Base-by-base conservation (phyloP, 495 filamentous ascomycete genomes). In the Aspergillus nidulans region DNA sequence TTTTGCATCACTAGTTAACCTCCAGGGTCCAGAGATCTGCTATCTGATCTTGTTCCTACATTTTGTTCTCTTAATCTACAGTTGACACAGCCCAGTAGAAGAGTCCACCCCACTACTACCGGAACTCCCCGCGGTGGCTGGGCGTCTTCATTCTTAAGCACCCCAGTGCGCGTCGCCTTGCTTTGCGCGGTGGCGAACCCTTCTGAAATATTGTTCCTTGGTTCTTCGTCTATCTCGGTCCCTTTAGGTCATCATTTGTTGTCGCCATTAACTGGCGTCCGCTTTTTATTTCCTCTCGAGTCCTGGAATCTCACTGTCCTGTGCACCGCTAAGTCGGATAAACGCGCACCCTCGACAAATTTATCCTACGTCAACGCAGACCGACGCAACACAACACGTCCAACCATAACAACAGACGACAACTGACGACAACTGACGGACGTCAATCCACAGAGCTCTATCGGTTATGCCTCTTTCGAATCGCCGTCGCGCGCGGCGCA, bases 401-500 rank as follows among this genome's bases (percentile, higher is more conserved):
- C 15, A 3, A 49, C 9, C 10, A 40, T 21, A 38, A 2, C 28
- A 15, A 48, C 12, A 25, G 4, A 8, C 21, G 20, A 52, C 12
- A 52, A 28, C 15, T n/a, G 36, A 39, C 36, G 15, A 4, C 46
- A 34, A 13, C 26, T 4, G 16, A 32, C n/a, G n/a, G n/a, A n/a
- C n/a, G n/a, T n/a, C n/a, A n/a, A n/a, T n/a, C n/a, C n/a, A n/a
- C n/a, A n/a, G 21, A 20, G n/a, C 9, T 6, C 26, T 3, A 2
- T 36, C 42, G 23, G 49, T 55, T 46, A 80, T 80, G 77, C 78
- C 78, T 47, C 68, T 78, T 13, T 78, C 78, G 30, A 75, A 76
- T 53, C 74, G 77, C 51, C 77, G 78, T 68, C 77, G 70, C 65
- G 77, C 71, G 63, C 70, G 64, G 66, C 74, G 67, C 69, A 79